Evolutionary conservation across 2,329 filamentous ascomycete genomes (phyloP).

Genomic region (Exophiala alcalophila): DNA sequence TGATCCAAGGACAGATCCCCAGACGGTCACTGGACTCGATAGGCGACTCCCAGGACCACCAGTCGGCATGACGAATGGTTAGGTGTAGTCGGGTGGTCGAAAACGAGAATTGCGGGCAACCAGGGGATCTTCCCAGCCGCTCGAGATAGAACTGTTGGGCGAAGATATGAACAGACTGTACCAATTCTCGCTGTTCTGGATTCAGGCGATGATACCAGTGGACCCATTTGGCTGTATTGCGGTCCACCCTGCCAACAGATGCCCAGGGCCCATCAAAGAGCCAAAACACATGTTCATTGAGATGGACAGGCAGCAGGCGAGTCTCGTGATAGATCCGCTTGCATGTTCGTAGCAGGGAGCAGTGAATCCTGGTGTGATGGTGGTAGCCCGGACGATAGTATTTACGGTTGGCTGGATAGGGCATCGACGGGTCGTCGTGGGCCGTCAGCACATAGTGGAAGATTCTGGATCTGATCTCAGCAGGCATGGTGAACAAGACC

Average conservation of each 20-base stretch:
- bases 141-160: conserved; percentile 33
- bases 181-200: conserved; percentile 25
- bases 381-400: conserved; percentile 36
- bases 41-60: conserved; percentile 33
- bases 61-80: conserved; percentile 34
- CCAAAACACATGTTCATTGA: conserved; percentile 35
- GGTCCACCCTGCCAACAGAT: conserved; percentile 10
- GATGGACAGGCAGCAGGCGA: conserved; percentile 34
- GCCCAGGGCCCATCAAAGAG: conserved; percentile 29
- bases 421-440: conserved; percentile 25
- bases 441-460: conserved; percentile 41
- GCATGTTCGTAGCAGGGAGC: conserved; percentile 39
- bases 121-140: conserved; percentile 13
- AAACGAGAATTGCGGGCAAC: conserved; percentile 9
- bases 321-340: conserved; percentile 41
- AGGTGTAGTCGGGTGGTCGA: conserved; percentile 28
- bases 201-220: conserved; percentile 28
- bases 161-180: conserved; percentile 32
- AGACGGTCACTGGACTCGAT: conserved; percentile 28
- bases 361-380: conserved; percentile 33
- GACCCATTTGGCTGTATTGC: conserved; percentile 12
- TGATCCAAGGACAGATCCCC: conserved; percentile 32
- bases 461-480: conserved; percentile 51
- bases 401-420: conserved; percentile 29
- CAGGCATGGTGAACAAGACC: conserved; percentile 44